phyloP scores from a whole-genome alignment of 257 asterid genomes.

The Pogostemon cablin region DNA sequence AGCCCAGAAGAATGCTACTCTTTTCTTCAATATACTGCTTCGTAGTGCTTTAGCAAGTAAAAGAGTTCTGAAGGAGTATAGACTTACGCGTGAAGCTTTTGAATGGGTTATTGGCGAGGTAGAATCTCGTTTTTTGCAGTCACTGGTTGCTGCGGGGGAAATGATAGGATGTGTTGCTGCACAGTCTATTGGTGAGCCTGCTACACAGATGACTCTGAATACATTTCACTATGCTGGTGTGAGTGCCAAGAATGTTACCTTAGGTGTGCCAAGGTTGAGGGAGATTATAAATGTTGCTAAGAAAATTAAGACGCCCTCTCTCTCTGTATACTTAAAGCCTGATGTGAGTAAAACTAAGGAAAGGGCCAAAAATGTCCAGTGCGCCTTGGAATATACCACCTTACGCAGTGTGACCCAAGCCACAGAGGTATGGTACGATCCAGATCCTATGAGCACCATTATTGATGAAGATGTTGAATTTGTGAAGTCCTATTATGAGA shows the following conservation, averaged over 20 bases:
- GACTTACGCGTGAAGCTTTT: constrained; percentile 92
- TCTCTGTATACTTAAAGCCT: constrained; percentile 86
- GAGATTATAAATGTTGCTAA: constrained; percentile 98
- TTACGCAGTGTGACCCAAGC: constrained; percentile 96
- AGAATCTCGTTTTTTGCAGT: constrained; percentile 96
- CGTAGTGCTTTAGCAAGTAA: constrained; percentile 98
- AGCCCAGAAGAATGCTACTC: constrained; percentile 98
- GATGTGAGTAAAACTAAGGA: constrained; percentile 80
- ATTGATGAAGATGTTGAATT: constrained; percentile 93
- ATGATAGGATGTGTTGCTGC: constrained; percentile 99
- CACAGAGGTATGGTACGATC: constrained; percentile 99
- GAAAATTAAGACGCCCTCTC: constrained; percentile 96
- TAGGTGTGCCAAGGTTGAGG: constrained; percentile 99
- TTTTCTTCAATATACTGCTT: constrained; percentile 90
- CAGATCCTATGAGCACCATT: constrained; percentile 88
- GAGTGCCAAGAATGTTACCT: constrained; percentile 98
- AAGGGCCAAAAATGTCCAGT: constrained; percentile 93
- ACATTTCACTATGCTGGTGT: constrained; percentile 99
- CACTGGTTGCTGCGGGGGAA: constrained; percentile 98
- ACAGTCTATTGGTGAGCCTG: constrained; percentile 98
- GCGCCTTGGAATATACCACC: constrained; percentile 96
- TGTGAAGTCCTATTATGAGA: constrained; percentile 91
- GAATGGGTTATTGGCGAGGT: constrained; percentile 99
- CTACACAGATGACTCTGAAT: constrained; percentile 99
- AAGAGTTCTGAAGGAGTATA: constrained; percentile 89